Conservation (phyloP, 2,329 filamentous ascomycete species). For the Colletotrichum graminicola region DNA sequence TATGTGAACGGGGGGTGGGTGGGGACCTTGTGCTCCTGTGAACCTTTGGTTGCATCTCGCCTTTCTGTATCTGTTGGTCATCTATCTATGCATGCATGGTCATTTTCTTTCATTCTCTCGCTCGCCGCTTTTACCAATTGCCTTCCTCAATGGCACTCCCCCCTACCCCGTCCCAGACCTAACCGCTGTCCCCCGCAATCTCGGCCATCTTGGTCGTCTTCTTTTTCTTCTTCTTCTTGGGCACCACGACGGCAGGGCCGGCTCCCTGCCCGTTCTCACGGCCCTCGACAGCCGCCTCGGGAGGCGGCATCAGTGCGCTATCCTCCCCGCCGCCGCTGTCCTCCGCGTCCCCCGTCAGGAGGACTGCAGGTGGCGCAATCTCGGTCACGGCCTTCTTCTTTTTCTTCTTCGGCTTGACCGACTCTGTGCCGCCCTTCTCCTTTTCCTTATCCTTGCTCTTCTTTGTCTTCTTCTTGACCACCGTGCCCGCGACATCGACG, state of each 20-base stretch:
- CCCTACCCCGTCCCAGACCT: neutral
- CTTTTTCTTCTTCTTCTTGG: constrained; percentile 58
- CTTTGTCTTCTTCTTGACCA: constrained; percentile 77
- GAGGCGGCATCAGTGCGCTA: constrained; percentile 4
- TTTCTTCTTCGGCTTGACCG: constrained; percentile 63
- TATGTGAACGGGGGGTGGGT: neutral
- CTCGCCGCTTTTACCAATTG: neutral
- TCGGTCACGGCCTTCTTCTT: constrained; percentile 52
- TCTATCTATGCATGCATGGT: constrained; percentile 3
- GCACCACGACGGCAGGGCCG: constrained; percentile 46
- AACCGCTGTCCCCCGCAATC: constrained; percentile 31
- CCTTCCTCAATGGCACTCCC: neutral
- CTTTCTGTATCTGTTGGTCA: neutral
- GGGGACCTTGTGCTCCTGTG: neutral
- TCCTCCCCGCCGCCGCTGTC: constrained; percentile 32
- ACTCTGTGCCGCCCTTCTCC: constrained; percentile 47
- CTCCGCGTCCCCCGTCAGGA: constrained; percentile 42
- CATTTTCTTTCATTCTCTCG: neutral
- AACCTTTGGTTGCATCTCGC: neutral
- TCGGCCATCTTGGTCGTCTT: constrained; percentile 46
- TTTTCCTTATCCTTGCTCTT: constrained; percentile 65
- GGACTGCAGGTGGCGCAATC: constrained; percentile 46
- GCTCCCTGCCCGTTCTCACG: neutral
- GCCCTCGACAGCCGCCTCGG: constrained; percentile 5
- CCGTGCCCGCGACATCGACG: constrained; percentile 73